Base-by-base conservation (phyloP, 352 stramenopile species). In the Pythium inflatum region DNA sequence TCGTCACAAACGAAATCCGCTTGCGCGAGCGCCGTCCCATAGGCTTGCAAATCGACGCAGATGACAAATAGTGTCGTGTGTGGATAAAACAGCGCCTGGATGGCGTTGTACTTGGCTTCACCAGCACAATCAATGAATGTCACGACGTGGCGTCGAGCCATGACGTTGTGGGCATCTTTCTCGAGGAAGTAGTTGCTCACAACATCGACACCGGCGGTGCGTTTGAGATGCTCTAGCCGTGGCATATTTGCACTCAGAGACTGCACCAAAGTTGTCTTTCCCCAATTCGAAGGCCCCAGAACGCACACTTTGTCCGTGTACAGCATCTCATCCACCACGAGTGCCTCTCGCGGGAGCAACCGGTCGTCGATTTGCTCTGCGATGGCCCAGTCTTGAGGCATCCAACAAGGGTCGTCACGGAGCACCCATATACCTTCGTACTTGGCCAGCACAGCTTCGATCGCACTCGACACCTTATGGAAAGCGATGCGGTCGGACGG, bases 41-140 rank as follows among this genome's bases (percentile, higher is more conserved):
- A 64, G 25, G 57, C 57, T n/a, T 64, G 57, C 5, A 64, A 38
- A 54, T 64, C 57, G 7, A 64, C 43, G 40, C 57, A 64, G 8
- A 64, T 28, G 27, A 64, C 14, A 43, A 64, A 64, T 1, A 55
- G 27, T 6, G 40, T 64, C 20, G 57, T 54, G n/a, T 38, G n/a
- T 20, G 6, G 57, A 22, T 40, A 64, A 31, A 55, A 53, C 3
- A 64, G 40, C 20, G 14, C 16, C 40, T 64, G 41, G 16, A 55
- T 28, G 2, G 57, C 16, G 5, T 31, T 16, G 14, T 55, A 55
- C 57, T 54, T 53, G 24, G 9, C 28, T 33, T 41, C 20, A 2
- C 57, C 41, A n/a, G 57, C 25, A 55, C 22, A 64, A 45, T 64
- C 57, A 31, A 43, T 40, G 20, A 64, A 64, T 3, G 57, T 53